Evolutionary conservation across 805 yeast genomes (phyloP).

Genomic region (Lipomyces mesembrius): DNA sequence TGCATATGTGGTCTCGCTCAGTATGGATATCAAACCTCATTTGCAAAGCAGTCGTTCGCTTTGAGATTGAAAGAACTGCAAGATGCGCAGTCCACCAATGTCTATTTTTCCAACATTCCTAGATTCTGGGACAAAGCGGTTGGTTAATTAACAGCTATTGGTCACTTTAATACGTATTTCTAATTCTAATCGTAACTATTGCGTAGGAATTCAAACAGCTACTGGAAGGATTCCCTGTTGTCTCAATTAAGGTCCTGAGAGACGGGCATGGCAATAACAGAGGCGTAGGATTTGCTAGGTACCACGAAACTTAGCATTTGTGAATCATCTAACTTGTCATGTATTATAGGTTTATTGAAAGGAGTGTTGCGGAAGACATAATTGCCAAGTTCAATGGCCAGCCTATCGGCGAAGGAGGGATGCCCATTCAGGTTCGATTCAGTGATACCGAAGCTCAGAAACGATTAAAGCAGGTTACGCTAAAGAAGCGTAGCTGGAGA

Average conservation of each 20-base stretch:
- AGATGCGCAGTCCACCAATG: constrained; percentile 37
- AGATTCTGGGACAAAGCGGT: constrained; percentile 38
- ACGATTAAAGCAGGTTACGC: constrained; percentile 35
- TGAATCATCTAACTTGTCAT: constrained; percentile 1
- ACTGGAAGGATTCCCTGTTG: constrained; percentile 27
- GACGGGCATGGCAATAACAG: constrained; percentile 37
- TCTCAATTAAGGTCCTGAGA: constrained; percentile 37
- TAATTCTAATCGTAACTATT: not conserved
- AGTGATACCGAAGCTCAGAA: constrained; percentile 41
- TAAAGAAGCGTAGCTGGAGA: constrained; percentile 38
- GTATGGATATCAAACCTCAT: constrained; percentile 39
- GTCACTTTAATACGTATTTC: not conserved
- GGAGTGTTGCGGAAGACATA: constrained; percentile 34
- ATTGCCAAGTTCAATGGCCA: constrained; percentile 35
- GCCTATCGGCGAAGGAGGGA: constrained; percentile 33
- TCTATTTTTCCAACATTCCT: constrained; percentile 39
- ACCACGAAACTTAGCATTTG: not conserved
- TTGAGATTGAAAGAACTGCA: constrained; percentile 35
- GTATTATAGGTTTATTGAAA: constrained; percentile 23
- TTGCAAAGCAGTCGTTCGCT: constrained; percentile 40
- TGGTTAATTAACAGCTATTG: not conserved
- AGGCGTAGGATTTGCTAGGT: constrained; percentile 41
- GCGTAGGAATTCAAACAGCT: constrained; percentile 34
- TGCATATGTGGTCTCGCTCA: constrained; percentile 38
- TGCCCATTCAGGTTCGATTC: constrained; percentile 38